A percentile compares a stretch with the other conserved stretches of the same genome.
Conservation (phyloP, 805 yeast genomes). For the Schizosaccharomyces octosporus region DNA sequence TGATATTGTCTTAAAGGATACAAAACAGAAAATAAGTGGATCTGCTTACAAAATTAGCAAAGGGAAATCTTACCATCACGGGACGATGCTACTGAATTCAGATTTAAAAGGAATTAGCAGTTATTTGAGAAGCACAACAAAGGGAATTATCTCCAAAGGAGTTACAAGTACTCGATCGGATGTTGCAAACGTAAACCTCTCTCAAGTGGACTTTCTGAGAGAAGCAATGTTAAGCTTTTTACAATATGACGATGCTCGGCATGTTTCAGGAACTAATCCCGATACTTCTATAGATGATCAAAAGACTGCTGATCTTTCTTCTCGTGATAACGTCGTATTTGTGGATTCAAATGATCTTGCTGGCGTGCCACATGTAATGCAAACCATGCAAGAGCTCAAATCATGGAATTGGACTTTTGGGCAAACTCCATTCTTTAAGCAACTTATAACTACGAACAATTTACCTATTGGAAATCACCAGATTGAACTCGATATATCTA, state of each 20-base stretch:
- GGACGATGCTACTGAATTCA: conserved; percentile 68
- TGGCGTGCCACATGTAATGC: conserved; percentile 2
- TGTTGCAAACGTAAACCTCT: conserved; percentile 40
- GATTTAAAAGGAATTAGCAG: conserved; percentile 32
- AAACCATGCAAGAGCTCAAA: conserved; percentile 4
- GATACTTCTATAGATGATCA: neutral
- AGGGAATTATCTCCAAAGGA: conserved; percentile 23
- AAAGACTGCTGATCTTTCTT: neutral
- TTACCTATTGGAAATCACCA: conserved; percentile 11
- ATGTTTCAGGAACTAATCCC: neutral
- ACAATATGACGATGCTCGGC: neutral
- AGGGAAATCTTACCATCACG: conserved; percentile 79
- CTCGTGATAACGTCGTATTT: neutral
- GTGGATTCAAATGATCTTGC: neutral
- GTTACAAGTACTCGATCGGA: conserved; percentile 61
- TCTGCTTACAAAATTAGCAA: conserved; percentile 71
- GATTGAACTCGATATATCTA: neutral
- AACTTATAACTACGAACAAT: conserved; percentile 9
- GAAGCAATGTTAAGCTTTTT: neutral
- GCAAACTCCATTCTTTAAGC: conserved; percentile 48
- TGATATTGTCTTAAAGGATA: conserved; percentile 34
- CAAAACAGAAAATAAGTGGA: conserved; percentile 48
- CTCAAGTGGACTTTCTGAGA: conserved; percentile 21
- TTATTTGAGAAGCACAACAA: conserved; percentile 24
- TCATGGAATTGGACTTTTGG: conserved; percentile 57